These are phyloP conservation scores for Boechera stricta DNA, from an alignment of 345 rosid species.

Conservation along the genomic window DNA sequence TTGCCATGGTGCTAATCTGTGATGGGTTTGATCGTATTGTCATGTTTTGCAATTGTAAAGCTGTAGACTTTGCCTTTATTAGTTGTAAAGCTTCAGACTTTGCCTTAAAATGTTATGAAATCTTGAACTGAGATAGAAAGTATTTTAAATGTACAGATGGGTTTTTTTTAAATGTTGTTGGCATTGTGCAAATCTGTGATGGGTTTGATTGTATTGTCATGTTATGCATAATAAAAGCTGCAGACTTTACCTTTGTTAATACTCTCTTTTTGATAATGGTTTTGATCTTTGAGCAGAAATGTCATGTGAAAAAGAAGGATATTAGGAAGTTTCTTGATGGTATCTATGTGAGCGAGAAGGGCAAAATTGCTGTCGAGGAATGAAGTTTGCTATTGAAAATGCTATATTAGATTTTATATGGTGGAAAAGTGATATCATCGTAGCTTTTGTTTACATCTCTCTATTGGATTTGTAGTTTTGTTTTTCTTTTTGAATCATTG, in stretches of 20 bases:
- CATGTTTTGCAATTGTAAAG: not conserved
- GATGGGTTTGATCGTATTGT: not conserved
- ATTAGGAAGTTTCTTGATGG: slow-evolving; percentile 73
- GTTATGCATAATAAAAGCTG: not conserved
- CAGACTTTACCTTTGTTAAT: not conserved
- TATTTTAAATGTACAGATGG: not conserved
- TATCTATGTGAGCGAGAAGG: slow-evolving; percentile 66
- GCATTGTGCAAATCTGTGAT: not conserved
- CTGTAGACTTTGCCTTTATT: not conserved
- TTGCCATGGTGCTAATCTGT: not conserved
- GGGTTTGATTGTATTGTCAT: not conserved
- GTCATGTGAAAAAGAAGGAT: slow-evolving; percentile 73
- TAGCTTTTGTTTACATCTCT: slow-evolving; percentile 4
- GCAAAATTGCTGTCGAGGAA: slow-evolving; percentile 54
- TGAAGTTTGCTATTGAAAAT: slow-evolving; percentile 33
- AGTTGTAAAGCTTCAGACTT: not conserved
- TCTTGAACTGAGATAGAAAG: not conserved
- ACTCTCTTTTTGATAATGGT: not conserved
- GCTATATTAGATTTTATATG: slow-evolving; percentile 17
- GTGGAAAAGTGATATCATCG: not conserved
- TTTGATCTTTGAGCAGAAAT: slow-evolving; percentile 52
- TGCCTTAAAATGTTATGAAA: not conserved
- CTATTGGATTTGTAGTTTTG: slow-evolving; percentile 18
- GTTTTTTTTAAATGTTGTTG: not conserved
- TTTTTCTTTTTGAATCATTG: slow-evolving; percentile 21